phyloP scores from a whole-genome alignment of 2,329 filamentous ascomycete genomes.

The Aspergillus sp. region DNA sequence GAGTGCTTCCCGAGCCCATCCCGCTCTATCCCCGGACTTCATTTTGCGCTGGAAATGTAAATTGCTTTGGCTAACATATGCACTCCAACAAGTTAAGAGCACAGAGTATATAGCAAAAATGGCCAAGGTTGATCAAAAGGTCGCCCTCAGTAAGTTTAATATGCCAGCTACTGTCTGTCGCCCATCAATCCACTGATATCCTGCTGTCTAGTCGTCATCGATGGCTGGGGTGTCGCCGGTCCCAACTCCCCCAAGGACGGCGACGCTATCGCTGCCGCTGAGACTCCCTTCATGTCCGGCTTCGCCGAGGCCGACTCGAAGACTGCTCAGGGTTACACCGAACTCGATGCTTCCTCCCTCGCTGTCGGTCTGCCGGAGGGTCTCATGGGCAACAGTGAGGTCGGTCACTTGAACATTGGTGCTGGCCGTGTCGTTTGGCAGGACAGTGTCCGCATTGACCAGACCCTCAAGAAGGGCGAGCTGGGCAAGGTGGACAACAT shows the following conservation, averaged over 20 bases:
- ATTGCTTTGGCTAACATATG: slow-evolving; percentile 15
- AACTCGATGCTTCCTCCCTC: slow-evolving; percentile 93
- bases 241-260: slow-evolving; percentile 80
- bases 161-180: slow-evolving; percentile 25
- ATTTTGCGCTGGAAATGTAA: slow-evolving; percentile 24
- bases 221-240: slow-evolving; percentile 92
- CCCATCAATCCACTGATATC: slow-evolving; percentile 20
- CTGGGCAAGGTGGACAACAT: slow-evolving; percentile 76
- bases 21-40: slow-evolving; percentile 8
- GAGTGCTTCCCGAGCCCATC: slow-evolving; percentile 6
- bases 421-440: slow-evolving; percentile 98
- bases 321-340: slow-evolving; percentile 79
- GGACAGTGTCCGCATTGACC: slow-evolving; percentile 94
- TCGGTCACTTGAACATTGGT: slow-evolving; percentile 98
- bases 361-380: slow-evolving; percentile 95
- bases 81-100: background rate
- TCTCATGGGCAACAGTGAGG: slow-evolving; percentile 98
- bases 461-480: slow-evolving; percentile 82
- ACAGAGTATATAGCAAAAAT: slow-evolving; percentile 48
- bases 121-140: slow-evolving; percentile 69
- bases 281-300: slow-evolving; percentile 93
- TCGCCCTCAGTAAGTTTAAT: slow-evolving; percentile 61
- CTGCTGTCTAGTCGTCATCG: slow-evolving; percentile 79
- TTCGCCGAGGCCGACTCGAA: slow-evolving; percentile 69
- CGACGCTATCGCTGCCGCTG: slow-evolving; percentile 90